Conservation (phyloP, 176 grass and related monocot species). For the Thalia dealbata region DNA sequence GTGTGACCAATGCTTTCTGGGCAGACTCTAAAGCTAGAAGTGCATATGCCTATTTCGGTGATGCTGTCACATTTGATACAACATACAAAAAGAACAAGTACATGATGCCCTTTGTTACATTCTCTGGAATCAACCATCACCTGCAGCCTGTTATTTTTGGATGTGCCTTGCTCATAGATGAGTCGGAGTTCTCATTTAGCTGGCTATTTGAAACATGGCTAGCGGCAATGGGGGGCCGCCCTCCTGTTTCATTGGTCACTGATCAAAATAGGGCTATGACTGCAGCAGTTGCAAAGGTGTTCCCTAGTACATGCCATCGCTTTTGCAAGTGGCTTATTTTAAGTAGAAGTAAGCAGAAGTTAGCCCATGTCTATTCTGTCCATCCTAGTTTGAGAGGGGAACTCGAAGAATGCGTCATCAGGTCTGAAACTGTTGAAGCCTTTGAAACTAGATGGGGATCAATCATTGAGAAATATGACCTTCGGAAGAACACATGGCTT, state of each 20-base stretch:
- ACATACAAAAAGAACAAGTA: conserved; percentile 86
- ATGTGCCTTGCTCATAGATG: conserved; percentile 70
- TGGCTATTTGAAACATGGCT: conserved; percentile 93
- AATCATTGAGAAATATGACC: conserved; percentile 68
- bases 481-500: conserved; percentile 85
- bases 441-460: conserved; percentile 71
- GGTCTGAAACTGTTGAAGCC: conserved; percentile 41
- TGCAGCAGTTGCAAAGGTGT: conserved; percentile 58
- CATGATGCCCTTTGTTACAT: conserved; percentile 77
- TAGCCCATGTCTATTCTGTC: conserved; percentile 51
- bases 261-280: conserved; percentile 75
- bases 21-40: conserved; percentile 58
- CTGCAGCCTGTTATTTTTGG: conserved; percentile 74
- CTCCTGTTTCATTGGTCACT: conserved; percentile 56
- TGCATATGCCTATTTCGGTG: conserved; percentile 60
- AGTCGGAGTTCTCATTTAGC: conserved; percentile 64
- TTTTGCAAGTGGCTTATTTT: conserved; percentile 90
- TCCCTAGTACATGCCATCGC: conserved; percentile 55
- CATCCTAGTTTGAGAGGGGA: conserved; percentile 57
- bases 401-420: conserved; percentile 66
- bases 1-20: conserved; percentile 78
- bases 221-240: conserved; percentile 49
- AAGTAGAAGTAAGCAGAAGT: conserved; percentile 65
- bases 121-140: conserved; percentile 88
- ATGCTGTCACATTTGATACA: conserved; percentile 74